Conservation (phyloP, 495 filamentous ascomycete species). For the Pyronema domesticum region DNA sequence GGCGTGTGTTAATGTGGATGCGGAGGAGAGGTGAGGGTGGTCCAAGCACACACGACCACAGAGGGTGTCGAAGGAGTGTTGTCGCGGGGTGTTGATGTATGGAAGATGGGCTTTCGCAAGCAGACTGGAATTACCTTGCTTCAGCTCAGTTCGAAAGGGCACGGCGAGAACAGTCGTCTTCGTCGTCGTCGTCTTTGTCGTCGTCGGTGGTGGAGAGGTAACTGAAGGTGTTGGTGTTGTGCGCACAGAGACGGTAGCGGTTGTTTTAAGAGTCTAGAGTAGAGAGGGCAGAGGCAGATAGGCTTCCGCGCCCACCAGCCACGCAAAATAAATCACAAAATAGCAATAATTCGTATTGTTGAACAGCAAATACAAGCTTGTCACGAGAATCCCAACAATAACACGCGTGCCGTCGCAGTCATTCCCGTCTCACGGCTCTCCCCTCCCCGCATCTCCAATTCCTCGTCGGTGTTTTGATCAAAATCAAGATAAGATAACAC, state of each 20-base stretch:
- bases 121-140: neutral
- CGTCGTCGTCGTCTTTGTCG: neutral
- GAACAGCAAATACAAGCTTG: neutral
- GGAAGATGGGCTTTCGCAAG: neutral
- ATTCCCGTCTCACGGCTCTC: too few species aligned
- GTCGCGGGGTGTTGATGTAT: neutral
- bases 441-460: too few species aligned
- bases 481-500: neutral
- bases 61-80: constrained; percentile 11
- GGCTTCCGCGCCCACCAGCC: neutral
- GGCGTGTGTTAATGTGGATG: constrained; percentile 15
- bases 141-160: constrained; percentile 8
- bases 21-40: constrained; percentile 18
- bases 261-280: too few species aligned
- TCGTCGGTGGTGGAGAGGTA: constrained; percentile 1
- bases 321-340: neutral
- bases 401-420: too few species aligned
- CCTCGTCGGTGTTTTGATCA: neutral
- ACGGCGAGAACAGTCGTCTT: constrained; percentile 5
- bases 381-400: neutral
- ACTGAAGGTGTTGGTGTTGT: neutral
- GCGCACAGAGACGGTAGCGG: neutral
- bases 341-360: too few species aligned
- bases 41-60: neutral
- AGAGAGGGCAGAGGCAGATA: too few species aligned